Evolutionary conservation across 1,139 yeast species (phyloP).

Genomic region (Blastobotrys persicus): DNA sequence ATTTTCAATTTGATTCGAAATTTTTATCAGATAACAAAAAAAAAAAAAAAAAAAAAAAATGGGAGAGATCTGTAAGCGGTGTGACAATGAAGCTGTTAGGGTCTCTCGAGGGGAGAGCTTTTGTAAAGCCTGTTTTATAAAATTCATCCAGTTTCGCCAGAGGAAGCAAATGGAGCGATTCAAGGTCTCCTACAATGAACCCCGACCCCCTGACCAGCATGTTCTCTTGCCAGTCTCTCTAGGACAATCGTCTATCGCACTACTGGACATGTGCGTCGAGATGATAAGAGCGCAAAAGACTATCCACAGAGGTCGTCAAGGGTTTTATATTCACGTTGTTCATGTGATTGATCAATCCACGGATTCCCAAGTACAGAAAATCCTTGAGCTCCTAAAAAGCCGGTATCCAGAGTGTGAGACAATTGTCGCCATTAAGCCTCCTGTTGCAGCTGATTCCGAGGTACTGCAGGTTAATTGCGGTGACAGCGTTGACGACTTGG

Average conservation of each 20-base stretch:
- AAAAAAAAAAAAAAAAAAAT: conserved; percentile 5
- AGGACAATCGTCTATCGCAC: conserved; percentile 63
- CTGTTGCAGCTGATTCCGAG: not conserved
- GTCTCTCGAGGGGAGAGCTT: conserved; percentile 67
- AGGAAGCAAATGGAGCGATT: conserved; percentile 76
- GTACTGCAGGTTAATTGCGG: not conserved
- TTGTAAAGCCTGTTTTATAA: conserved; percentile 64
- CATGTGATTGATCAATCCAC: conserved; percentile 40
- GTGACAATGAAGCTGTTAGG: conserved; percentile 50
- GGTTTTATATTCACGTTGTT: conserved; percentile 60
- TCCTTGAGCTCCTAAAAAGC: conserved; percentile 26
- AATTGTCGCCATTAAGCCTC: not conserved
- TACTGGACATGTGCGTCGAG: conserved; percentile 63
- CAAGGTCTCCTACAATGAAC: conserved; percentile 53
- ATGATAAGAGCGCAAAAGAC: conserved; percentile 58
- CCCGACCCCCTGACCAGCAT: conserved; percentile 29
- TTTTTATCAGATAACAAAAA: conserved; percentile 3
- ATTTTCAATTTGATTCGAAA: too few species aligned
- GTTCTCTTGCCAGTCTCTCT: conserved; percentile 63
- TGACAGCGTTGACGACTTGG: not conserved
- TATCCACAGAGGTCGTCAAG: conserved; percentile 63
- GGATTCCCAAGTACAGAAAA: conserved; percentile 16
- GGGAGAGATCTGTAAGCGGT: conserved; percentile 43
- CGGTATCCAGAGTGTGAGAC: conserved; percentile 27
- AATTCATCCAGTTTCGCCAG: conserved; percentile 75